These are phyloP conservation scores for Dovyalis caffra DNA, from an alignment of 345 rosid genomes.

Conservation along the genomic window DNA sequence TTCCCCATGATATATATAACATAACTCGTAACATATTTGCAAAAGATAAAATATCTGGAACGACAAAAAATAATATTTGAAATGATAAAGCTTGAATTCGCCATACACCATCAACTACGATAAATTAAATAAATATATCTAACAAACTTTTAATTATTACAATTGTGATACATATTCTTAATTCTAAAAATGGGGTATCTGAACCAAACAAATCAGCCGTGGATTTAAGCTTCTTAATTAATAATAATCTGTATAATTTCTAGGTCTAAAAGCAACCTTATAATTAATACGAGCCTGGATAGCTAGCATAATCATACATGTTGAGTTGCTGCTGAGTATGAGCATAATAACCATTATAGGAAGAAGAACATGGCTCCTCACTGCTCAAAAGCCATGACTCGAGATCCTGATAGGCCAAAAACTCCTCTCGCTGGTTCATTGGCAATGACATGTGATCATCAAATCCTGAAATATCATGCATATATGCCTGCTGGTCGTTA, in stretches of 20 bases:
- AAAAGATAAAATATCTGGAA: no score
- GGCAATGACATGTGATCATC: background rate
- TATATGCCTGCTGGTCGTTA: no score
- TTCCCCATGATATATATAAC: no score
- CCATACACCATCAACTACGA: no score
- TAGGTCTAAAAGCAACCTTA: background rate
- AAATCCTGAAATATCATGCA: background rate
- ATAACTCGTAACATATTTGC: no score
- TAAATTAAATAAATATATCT: no score
- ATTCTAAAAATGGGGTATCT: no score
- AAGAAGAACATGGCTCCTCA: slow-evolving; percentile 1
- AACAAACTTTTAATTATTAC: no score
- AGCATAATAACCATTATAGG: background rate
- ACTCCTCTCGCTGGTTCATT: background rate
- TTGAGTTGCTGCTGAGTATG: slow-evolving; percentile 23
- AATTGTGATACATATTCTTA: no score
- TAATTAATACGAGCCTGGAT: slow-evolving; percentile 11
- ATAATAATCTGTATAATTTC: background rate
- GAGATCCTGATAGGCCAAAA: slow-evolving; percentile 5
- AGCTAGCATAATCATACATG: slow-evolving; percentile 24
- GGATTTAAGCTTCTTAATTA: background rate
- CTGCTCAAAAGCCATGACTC: slow-evolving; percentile 23
- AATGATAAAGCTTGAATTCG: no score
- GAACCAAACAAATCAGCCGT: no score
- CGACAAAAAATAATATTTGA: no score